Evolutionary conservation across 129 eudicot species (phyloP), one percentile per base, ranked within the genome.

Genomic region (Deinandra increscens): DNA sequence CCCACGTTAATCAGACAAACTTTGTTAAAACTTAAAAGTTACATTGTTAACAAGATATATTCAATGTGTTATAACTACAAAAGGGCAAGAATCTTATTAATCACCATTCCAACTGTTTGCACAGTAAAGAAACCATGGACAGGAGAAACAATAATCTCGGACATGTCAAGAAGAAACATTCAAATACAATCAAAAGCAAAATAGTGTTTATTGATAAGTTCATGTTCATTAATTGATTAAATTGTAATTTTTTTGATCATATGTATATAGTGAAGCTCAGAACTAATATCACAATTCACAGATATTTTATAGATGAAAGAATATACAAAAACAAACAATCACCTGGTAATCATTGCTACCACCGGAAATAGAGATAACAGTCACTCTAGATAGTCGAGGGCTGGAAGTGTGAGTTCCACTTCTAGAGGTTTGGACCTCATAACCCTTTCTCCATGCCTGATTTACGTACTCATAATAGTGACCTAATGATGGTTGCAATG

Each of bases 291-390:
- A 26, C 7, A 7, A 36, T 33, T 33, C 5, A 29, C 60, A 3
- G 26, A 54, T 26, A 65, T 74, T 53, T 19, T 39, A 43, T 56
- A 66, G 29, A 43, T 11, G 31, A 75, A 66, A 8, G 17, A 41
- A 54, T 55, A 10, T 54, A 22, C 20, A 53, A 44, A 54, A 69
- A 54, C 68, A 71, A 64, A 34, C 49, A 66, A 60, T 55, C 78
- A 94, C 99, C 99, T 94, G 99, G 73, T 87, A 94, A 85, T 94
- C 99, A 82, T 94, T 78, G 58, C 84, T 74, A 73, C 99, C 99
- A 60, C 97, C 99, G 23, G 99, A 87, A 76, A 94, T 84, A 72
- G 99, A 94, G 81, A 94, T 79, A 48, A 94, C 87, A 81, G 85
- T 84, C 63, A 90, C 92, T 66, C 74, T 80, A 19, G 92, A 84